A percentile compares a stretch with the other conserved stretches of the same genome.
These are phyloP conservation scores for Diplodia scrobiculata DNA, from an alignment of 2,329 filamentous ascomycete species.

Conservation along the genomic window DNA sequence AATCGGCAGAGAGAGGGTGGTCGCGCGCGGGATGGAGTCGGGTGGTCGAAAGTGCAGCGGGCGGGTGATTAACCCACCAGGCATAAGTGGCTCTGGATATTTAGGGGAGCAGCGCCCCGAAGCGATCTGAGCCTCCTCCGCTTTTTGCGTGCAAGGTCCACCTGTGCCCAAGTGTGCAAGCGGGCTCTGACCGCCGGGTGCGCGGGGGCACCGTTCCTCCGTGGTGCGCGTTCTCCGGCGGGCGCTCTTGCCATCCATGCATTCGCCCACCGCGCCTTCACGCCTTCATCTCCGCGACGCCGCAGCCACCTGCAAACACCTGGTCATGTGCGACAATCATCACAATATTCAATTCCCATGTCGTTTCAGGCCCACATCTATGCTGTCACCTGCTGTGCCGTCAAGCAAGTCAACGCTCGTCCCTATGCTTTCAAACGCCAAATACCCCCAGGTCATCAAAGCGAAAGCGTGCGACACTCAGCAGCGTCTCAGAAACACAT, in stretches of 20 bases:
- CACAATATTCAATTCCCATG: background rate
- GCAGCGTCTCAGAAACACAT: background rate
- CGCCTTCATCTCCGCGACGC: constrained; percentile 9
- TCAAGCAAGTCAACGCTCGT: background rate
- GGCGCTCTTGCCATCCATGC: no score
- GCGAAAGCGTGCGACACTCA: background rate
- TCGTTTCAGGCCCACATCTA: background rate
- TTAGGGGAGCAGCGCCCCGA: constrained; percentile 9
- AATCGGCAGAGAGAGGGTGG: background rate
- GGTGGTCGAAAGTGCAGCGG: background rate
- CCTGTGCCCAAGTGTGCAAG: no score
- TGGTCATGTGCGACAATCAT: constrained; percentile 2
- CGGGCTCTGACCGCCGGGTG: constrained; percentile 6
- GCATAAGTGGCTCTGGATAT: constrained; percentile 15
- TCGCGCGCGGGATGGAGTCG: background rate
- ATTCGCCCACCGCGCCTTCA: no score
- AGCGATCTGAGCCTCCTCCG: constrained; percentile 26
- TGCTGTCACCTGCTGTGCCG: background rate
- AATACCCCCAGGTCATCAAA: background rate
- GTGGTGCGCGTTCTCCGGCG: no score
- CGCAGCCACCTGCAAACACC: background rate
- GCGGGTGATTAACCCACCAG: constrained; percentile 9
- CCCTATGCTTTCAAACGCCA: background rate
- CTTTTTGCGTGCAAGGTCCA: constrained; percentile 15
- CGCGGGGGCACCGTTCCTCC: background rate